Evolutionary conservation across 208 protist genomes (phyloP).

Genomic region (Trypanosoma melophagium): DNA sequence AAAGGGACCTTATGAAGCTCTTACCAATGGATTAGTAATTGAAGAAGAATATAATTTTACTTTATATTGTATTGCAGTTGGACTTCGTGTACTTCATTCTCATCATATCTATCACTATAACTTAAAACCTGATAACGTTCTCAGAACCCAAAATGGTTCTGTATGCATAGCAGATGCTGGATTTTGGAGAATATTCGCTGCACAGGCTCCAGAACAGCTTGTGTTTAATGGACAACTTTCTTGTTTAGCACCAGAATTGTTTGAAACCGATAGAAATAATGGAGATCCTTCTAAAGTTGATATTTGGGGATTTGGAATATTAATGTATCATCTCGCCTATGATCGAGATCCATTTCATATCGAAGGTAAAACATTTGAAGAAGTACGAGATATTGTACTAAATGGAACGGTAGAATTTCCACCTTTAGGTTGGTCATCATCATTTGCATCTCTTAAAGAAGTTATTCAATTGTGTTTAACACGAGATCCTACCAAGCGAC

Average conservation of each 20-base stretch:
- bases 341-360: slow-evolving; percentile 59
- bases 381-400: slow-evolving; percentile 45
- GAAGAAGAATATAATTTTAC: slow-evolving; percentile 59
- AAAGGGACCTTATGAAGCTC: slow-evolving; percentile 32
- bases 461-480: slow-evolving; percentile 61
- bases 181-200: slow-evolving; percentile 69
- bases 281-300: slow-evolving; percentile 50
- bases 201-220: slow-evolving; percentile 72
- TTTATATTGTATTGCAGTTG: slow-evolving; percentile 55
- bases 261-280: slow-evolving; percentile 12
- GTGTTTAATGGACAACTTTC: slow-evolving; percentile 83
- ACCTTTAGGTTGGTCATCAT: slow-evolving; percentile 42
- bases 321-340: slow-evolving; percentile 86
- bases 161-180: slow-evolving; percentile 76
- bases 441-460: slow-evolving; percentile 45
- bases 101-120: slow-evolving; percentile 82
- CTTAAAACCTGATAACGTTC: slow-evolving; percentile 79
- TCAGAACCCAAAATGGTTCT: slow-evolving; percentile 45
- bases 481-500: slow-evolving; percentile 51
- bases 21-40: slow-evolving; percentile 50
- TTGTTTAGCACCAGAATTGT: slow-evolving; percentile 78
- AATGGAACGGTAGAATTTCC: slow-evolving; percentile 46
- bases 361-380: slow-evolving; percentile 51
- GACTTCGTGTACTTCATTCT: slow-evolving; percentile 70
- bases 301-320: slow-evolving; percentile 77